phyloP scores from a whole-genome alignment of 495 filamentous ascomycete genomes.

The Aspergillus conjunctus region DNA sequence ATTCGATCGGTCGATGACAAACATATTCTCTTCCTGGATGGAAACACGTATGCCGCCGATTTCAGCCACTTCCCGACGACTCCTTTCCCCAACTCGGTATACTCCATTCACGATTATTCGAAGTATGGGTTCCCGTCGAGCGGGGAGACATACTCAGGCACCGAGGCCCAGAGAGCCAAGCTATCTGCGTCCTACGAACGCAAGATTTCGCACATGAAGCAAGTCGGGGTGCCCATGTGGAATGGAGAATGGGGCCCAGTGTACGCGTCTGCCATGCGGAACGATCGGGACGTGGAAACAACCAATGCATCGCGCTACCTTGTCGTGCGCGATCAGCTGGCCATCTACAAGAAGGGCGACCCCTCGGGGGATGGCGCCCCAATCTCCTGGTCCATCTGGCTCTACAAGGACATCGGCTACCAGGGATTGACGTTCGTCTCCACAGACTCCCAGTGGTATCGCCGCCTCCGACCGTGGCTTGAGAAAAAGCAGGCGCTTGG shows the following conservation, averaged over 20 bases:
- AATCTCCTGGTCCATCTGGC: constrained; percentile 58
- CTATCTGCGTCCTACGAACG: constrained; percentile 44
- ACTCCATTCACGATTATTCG: constrained; percentile 58
- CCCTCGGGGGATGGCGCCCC: not conserved
- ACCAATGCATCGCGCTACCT: constrained; percentile 48
- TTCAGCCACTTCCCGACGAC: constrained; percentile 32
- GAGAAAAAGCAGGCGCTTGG: constrained; percentile 49
- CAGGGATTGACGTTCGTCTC: constrained; percentile 55
- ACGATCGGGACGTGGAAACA: constrained; percentile 32
- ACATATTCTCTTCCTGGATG: constrained; percentile 60
- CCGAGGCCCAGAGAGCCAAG: constrained; percentile 42
- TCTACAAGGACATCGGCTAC: constrained; percentile 60
- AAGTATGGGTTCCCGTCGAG: constrained; percentile 48
- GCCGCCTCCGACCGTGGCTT: constrained; percentile 46
- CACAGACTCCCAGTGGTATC: constrained; percentile 44
- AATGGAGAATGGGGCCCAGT: constrained; percentile 63
- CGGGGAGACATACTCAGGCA: constrained; percentile 46
- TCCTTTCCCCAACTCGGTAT: constrained; percentile 52
- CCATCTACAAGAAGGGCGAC: constrained; percentile 49
- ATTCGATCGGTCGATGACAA: constrained; percentile 56
- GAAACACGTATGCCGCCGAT: constrained; percentile 59
- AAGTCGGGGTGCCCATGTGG: constrained; percentile 53
- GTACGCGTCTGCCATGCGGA: constrained; percentile 38
- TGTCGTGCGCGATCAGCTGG: constrained; percentile 50
- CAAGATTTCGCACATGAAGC: constrained; percentile 56